Conservation (phyloP, 2,329 filamentous ascomycete genomes). For the Passalora sequoiae region DNA sequence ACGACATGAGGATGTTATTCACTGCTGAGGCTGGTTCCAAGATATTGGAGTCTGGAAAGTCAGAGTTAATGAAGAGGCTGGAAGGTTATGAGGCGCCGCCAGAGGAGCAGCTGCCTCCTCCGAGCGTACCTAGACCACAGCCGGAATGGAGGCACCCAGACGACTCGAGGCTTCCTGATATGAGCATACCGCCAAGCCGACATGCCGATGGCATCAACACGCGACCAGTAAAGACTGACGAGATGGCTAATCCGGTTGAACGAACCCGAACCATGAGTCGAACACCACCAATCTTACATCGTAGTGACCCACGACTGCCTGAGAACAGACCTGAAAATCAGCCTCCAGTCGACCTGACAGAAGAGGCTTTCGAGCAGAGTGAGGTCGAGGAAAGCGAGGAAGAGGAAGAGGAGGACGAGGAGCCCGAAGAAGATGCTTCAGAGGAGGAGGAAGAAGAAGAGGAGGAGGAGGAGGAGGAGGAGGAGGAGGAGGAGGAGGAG, state of each 20-base stretch:
- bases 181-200: constrained; percentile 11
- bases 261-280: constrained; percentile 21
- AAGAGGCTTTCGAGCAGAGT: constrained; percentile 1
- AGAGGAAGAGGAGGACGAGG: constrained; percentile 11
- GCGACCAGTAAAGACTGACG: constrained; percentile 6
- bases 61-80: constrained; percentile 48
- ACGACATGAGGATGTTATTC: constrained; percentile 48
- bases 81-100: constrained; percentile 40
- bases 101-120: constrained; percentile 6
- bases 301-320: constrained; percentile 9
- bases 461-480: constrained; percentile 25
- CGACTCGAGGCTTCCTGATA: constrained; percentile 6
- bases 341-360: background rate
- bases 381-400: constrained; percentile 3
- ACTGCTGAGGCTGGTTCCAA: constrained; percentile 45
- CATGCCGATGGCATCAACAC: constrained; percentile 16
- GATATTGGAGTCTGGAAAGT: constrained; percentile 48
- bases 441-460: constrained; percentile 22
- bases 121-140: background rate
- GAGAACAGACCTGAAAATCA: constrained; percentile 3
- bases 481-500: constrained; percentile 55
- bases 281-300: constrained; percentile 13
- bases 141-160: constrained; percentile 6
- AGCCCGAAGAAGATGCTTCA: constrained; percentile 17
- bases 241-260: constrained; percentile 12